phyloP scores from a whole-genome alignment of 306 rosid species.

The Lablab purpureus region DNA sequence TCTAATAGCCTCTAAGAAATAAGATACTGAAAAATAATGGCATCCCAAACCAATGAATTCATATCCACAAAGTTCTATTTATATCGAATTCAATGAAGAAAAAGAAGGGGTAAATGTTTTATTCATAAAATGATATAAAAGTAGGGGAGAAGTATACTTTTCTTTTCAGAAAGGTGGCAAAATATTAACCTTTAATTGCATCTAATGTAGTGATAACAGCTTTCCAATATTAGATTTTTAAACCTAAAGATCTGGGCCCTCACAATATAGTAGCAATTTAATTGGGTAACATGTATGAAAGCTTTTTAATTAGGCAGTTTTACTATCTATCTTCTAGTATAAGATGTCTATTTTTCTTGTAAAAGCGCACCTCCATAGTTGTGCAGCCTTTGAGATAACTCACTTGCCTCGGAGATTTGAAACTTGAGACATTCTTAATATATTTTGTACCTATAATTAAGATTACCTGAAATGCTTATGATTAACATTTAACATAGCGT shows the following conservation, averaged over 20 bases:
- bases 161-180: conserved; percentile 13
- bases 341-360: conserved; percentile 1
- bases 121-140: background rate
- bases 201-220: background rate
- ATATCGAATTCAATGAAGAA: background rate
- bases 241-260: background rate
- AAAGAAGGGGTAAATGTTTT: background rate
- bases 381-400: background rate
- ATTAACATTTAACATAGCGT: background rate
- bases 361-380: background rate
- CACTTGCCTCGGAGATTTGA: background rate
- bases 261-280: conserved; percentile 1
- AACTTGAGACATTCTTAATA: background rate
- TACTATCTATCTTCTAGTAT: conserved; percentile 10
- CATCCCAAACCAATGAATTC: conserved; percentile 14
- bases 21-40: background rate
- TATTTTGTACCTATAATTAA: background rate
- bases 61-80: background rate
- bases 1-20: background rate
- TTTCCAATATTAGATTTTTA: conserved; percentile 3
- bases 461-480: background rate
- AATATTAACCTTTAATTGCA: background rate
- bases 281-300: conserved; percentile 5
- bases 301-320: background rate
- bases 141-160: background rate